Evolutionary conservation across 768 basidiomycete species (phyloP).

Genomic region (Albatrellus ellisii): DNA sequence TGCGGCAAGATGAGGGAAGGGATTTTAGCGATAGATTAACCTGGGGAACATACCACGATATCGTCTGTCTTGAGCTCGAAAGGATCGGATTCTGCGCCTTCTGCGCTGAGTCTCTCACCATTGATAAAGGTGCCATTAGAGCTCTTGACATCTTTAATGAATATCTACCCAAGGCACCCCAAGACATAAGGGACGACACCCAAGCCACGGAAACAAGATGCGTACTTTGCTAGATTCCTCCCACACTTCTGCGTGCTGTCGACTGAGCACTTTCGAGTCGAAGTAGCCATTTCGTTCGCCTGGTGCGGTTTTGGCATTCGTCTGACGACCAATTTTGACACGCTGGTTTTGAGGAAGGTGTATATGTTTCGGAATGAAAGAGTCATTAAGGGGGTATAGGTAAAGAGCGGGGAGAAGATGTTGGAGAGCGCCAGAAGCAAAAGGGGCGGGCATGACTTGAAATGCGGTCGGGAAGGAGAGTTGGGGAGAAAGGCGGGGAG

Average conservation of each 20-base stretch:
- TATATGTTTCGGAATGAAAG: slow-evolving; percentile 91
- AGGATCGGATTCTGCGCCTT: slow-evolving; percentile 84
- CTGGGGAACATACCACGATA: slow-evolving; percentile 74
- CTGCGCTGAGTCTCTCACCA: slow-evolving; percentile 79
- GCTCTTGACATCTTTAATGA: slow-evolving; percentile 96
- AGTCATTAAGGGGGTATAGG: slow-evolving; percentile 87
- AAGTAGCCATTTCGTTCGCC: slow-evolving; percentile 93
- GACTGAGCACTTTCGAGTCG: slow-evolving; percentile 87
- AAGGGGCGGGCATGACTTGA: slow-evolving; percentile 9
- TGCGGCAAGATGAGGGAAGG: slow-evolving; percentile 18
- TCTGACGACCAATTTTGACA: slow-evolving; percentile 90
- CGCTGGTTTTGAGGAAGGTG: slow-evolving; percentile 53
- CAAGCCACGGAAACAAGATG: too few relatives aligned
- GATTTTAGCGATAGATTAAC: slow-evolving; percentile 5
- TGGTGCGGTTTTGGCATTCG: slow-evolving; percentile 89
- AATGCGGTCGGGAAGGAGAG: background rate
- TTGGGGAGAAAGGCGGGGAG: background rate
- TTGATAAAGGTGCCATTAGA: slow-evolving; percentile 99
- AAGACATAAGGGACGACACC: too few relatives aligned
- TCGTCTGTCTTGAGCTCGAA: slow-evolving; percentile 93
- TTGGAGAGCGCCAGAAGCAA: slow-evolving; percentile 8
- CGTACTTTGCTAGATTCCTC: slow-evolving; percentile 78
- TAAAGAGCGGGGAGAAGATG: slow-evolving; percentile 22
- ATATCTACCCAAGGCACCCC: slow-evolving; percentile 58
- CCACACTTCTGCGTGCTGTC: slow-evolving; percentile 98